phyloP scores from a whole-genome alignment of 768 basidiomycete species.

The Rhizopogon sp. region DNA sequence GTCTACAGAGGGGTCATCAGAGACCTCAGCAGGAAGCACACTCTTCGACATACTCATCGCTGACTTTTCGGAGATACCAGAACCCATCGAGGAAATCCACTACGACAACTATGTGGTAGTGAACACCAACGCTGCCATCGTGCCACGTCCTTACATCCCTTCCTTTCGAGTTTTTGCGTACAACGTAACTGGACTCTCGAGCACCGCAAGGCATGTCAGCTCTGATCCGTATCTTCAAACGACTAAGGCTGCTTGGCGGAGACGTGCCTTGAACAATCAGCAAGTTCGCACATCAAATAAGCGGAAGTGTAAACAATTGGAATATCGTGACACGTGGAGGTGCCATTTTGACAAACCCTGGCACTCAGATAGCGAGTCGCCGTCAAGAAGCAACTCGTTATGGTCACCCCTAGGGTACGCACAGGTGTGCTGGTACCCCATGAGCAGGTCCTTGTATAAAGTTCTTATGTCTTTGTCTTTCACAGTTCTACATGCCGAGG shows the following conservation, averaged over 20 bases:
- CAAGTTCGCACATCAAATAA: constrained; percentile 36
- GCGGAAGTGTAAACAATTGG: constrained; percentile 41
- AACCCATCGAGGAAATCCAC: constrained; percentile 41
- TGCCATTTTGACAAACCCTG: constrained; percentile 58
- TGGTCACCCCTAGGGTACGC: constrained; percentile 79
- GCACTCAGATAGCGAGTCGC: constrained; percentile 59
- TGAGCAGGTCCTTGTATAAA: constrained; percentile 1
- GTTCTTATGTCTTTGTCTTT: background rate
- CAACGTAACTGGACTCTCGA: constrained; percentile 49
- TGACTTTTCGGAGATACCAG: constrained; percentile 63
- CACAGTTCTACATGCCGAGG: constrained; percentile 62
- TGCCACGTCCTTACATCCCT: constrained; percentile 84
- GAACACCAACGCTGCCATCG: constrained; percentile 75
- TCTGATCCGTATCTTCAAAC: background rate
- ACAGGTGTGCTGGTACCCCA: constrained; percentile 50
- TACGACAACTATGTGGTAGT: constrained; percentile 67
- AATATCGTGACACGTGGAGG: constrained; percentile 56
- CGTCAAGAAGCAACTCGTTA: constrained; percentile 62
- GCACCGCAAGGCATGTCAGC: background rate
- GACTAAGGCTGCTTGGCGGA: background rate
- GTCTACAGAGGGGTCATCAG: constrained; percentile 12
- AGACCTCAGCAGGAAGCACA: background rate
- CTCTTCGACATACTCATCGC: constrained; percentile 45
- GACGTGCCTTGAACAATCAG: constrained; percentile 36
- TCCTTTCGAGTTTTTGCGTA: constrained; percentile 78